Evolutionary conservation across 2,329 filamentous ascomycete species (phyloP).

Genomic region (Pseudogymnoascus sp.): DNA sequence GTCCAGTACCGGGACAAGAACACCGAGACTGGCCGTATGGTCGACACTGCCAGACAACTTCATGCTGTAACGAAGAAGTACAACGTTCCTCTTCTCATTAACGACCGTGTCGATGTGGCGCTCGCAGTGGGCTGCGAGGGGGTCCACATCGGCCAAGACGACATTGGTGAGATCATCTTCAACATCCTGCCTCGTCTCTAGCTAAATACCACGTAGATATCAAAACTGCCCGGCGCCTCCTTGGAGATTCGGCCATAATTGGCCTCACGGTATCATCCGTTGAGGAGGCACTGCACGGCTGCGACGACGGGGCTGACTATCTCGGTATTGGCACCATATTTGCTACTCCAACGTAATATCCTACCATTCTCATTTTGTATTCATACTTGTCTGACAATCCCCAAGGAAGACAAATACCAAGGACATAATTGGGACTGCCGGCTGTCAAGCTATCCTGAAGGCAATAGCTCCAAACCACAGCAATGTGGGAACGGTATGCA

Average conservation of each 20-base stretch:
- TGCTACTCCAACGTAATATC: constrained; percentile 62
- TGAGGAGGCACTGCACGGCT: constrained; percentile 64
- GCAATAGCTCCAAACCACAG: constrained; percentile 38
- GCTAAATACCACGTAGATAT: constrained; percentile 39
- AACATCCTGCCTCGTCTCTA: not conserved
- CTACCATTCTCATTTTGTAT: constrained; percentile 24
- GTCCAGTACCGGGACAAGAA: constrained; percentile 90
- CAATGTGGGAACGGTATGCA: constrained; percentile 62
- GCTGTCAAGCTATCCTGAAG: constrained; percentile 57
- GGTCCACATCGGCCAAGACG: constrained; percentile 91
- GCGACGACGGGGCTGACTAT: constrained; percentile 74
- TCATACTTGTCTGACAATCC: not conserved
- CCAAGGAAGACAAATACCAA: constrained; percentile 78
- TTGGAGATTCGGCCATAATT: constrained; percentile 72
- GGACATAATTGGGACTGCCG: constrained; percentile 64
- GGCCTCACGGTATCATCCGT: constrained; percentile 75
- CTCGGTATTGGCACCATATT: constrained; percentile 86
- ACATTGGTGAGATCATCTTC: constrained; percentile 53
- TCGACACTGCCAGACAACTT: constrained; percentile 61
- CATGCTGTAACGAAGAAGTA: constrained; percentile 60
- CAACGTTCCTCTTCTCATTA: constrained; percentile 76
- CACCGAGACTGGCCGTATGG: constrained; percentile 61
- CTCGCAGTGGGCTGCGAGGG: constrained; percentile 80
- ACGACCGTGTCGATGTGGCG: constrained; percentile 86
- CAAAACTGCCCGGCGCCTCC: constrained; percentile 56